A percentile compares a stretch with the other conserved stretches of the same genome.
These are phyloP conservation scores for Hymenoscyphus albidus DNA, from an alignment of 2,329 filamentous ascomycete genomes.

Conservation along the genomic window DNA sequence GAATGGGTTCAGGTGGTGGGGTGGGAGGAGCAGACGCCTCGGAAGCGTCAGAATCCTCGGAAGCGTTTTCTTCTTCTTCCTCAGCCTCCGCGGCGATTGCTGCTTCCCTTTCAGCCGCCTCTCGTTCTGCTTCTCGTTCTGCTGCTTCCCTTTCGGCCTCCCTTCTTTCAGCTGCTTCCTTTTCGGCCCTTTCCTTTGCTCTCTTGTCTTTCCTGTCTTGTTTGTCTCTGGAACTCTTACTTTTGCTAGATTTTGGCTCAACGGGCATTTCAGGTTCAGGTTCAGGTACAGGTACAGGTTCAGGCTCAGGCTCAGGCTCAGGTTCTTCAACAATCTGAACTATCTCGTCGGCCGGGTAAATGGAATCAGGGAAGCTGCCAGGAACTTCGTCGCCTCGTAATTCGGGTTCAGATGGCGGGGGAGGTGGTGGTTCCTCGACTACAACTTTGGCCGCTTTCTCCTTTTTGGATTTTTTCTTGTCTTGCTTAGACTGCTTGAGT, in stretches of 20 bases:
- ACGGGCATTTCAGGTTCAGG: slow-evolving; percentile 47
- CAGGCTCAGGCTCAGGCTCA: too few relatives aligned
- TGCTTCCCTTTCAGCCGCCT: not conserved
- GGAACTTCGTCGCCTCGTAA: slow-evolving; percentile 42
- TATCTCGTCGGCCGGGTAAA: slow-evolving; percentile 39
- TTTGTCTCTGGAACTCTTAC: slow-evolving; percentile 39
- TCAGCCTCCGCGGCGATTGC: not conserved
- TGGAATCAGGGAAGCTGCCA: slow-evolving; percentile 54
- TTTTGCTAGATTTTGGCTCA: slow-evolving; percentile 41
- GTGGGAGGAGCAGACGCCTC: slow-evolving; percentile 38
- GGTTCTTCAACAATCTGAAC: slow-evolving; percentile 24
- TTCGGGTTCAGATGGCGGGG: slow-evolving; percentile 38
- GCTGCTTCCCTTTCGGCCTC: not conserved
- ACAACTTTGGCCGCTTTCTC: slow-evolving; percentile 39
- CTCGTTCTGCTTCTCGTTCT: not conserved
- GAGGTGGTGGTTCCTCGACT: slow-evolving; percentile 36
- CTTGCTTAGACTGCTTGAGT: slow-evolving; percentile 41
- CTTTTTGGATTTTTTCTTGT: slow-evolving; percentile 43
- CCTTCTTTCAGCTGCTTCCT: not conserved
- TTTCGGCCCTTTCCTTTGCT: not conserved
- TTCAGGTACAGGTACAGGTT: too few relatives aligned
- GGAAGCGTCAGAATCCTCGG: slow-evolving; percentile 35
- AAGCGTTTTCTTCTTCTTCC: slow-evolving; percentile 27
- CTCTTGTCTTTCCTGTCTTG: slow-evolving; percentile 20
- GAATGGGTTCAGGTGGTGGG: slow-evolving; percentile 50